These are phyloP conservation scores for Talaromyces pinophilus DNA, from an alignment of 2,329 filamentous ascomycete genomes.

Conservation along the genomic window DNA sequence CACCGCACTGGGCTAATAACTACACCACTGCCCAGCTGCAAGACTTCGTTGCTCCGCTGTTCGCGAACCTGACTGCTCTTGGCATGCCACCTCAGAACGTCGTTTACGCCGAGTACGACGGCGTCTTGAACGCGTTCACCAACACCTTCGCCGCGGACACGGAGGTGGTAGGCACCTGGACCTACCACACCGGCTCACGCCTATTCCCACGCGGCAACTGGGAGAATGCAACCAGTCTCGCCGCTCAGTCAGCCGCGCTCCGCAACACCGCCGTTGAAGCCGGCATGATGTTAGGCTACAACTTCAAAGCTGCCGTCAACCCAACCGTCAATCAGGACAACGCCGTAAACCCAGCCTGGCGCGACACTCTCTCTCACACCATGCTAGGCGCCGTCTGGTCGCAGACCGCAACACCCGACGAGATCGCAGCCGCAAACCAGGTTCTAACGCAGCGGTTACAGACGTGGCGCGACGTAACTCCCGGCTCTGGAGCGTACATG, in stretches of 20 bases:
- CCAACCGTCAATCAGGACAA: conserved; percentile 30
- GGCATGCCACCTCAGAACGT: conserved; percentile 10
- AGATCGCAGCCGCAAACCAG: conserved; percentile 40
- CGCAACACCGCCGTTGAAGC: conserved; percentile 7
- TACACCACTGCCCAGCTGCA: conserved; percentile 6
- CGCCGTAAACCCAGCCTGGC: conserved; percentile 45
- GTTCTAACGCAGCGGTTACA: conserved; percentile 37
- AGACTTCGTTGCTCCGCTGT: conserved; percentile 8
- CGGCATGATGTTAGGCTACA: conserved; percentile 10
- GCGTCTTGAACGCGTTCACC: conserved; percentile 15
- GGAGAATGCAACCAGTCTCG: conserved; percentile 10
- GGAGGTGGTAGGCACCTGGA: conserved; percentile 8
- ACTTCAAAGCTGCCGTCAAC: conserved; percentile 13
- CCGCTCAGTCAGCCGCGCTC: not conserved
- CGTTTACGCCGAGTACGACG: conserved; percentile 10
- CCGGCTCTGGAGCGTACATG: conserved; percentile 40
- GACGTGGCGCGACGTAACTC: conserved; percentile 11
- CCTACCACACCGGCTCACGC: not conserved
- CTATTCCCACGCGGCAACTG: conserved; percentile 7
- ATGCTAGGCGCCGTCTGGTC: conserved; percentile 42
- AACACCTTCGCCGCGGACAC: not conserved
- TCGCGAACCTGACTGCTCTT: conserved; percentile 12
- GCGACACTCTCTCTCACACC: conserved; percentile 39
- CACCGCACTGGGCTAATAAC: conserved; percentile 14
- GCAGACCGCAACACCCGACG: conserved; percentile 39